Base-by-base conservation (phyloP, 306 rosid species). In the Purshia tridentata region DNA sequence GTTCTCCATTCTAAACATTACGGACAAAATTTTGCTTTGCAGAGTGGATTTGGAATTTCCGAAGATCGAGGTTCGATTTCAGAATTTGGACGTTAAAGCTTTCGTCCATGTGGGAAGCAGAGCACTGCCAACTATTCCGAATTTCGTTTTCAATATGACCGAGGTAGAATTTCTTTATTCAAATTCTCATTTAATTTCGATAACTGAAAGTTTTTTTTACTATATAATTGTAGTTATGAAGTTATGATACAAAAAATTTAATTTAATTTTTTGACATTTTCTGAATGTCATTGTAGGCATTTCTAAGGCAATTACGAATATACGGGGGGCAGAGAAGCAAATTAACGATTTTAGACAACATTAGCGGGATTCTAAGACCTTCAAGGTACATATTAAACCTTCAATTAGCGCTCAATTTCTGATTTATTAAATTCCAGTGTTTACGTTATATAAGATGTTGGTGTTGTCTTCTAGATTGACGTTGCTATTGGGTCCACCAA, bases 61-160 rank as follows among this genome's bases (percentile, higher is more conserved):
- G 35, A 92, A 90, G 87, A 90, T 95, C 64, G 92, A 95, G 82
- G 98, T 95, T 83, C 87, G 99, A 72, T 95, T 87, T 81, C 90
- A 87, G 76, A 79, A 91, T 64, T 72, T 95, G 78, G 86, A 83
- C 0, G 91, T 95, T 5, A 97, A 95, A 78, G 85, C 99, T 53
- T 95, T 76, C 71, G 98, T 95, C 44, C 98, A 87, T 56, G 86
- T 95, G 0, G 99, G 99, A 80, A 95, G 97, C 82, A 88, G 99
- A 83, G 99, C 99, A 37, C 77, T 95, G 54, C 99, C 99, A 9
- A 95, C 99, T 0, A 95, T 95, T 88, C 90, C 99, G 41, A 95
- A 95, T 84, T 95, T 85, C 75, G 72, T 95, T 45, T 86, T 72
- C 81, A 95, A 95, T 57, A 87, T 95, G 98, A 49, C 85, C 6